A percentile compares a stretch with the other conserved stretches of the same genome.
These are phyloP conservation scores for Moniliella sp. DNA, from an alignment of 1,284 basidiomycete species.

Conservation along the genomic window DNA sequence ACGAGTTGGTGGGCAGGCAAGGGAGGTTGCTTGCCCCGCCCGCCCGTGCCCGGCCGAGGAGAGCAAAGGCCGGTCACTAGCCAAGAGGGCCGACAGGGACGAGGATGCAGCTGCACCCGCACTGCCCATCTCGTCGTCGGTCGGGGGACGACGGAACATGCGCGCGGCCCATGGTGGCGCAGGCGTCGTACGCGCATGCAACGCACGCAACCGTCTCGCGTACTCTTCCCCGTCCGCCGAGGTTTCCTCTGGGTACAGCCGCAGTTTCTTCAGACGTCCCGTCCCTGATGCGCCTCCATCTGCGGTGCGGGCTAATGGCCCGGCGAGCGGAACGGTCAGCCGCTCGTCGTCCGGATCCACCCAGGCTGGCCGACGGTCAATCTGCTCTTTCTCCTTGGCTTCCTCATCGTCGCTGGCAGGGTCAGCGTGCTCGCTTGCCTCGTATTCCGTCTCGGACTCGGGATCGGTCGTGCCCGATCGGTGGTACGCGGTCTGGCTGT, in stretches of 20 bases:
- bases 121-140: too few relatives aligned
- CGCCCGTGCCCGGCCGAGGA: too few relatives aligned
- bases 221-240: conserved; percentile 59
- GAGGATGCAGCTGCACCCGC: too few relatives aligned
- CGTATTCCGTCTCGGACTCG: conserved; percentile 2
- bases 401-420: conserved; percentile 19
- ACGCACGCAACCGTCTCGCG: conserved; percentile 57
- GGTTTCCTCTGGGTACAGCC: conserved; percentile 52
- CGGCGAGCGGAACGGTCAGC: conserved; percentile 46
- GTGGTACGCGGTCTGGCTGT: not conserved
- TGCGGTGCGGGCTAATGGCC: conserved; percentile 34
- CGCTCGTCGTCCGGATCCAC: conserved; percentile 56
- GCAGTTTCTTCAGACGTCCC: conserved; percentile 60
- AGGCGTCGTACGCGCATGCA: conserved; percentile 74
- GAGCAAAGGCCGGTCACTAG: too few relatives aligned
- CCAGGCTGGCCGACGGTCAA: conserved; percentile 46
- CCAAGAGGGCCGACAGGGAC: too few relatives aligned
- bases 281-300: conserved; percentile 20
- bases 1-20: too few relatives aligned
- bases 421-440: too few relatives aligned
- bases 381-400: conserved; percentile 6
- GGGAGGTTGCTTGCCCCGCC: too few relatives aligned
- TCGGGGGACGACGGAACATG: conserved; percentile 37
- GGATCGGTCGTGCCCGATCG: too few relatives aligned
- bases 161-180: conserved; percentile 61